Conservation (phyloP, 2,329 filamentous ascomycete genomes). For the Colletotrichum tamarilloi region DNA sequence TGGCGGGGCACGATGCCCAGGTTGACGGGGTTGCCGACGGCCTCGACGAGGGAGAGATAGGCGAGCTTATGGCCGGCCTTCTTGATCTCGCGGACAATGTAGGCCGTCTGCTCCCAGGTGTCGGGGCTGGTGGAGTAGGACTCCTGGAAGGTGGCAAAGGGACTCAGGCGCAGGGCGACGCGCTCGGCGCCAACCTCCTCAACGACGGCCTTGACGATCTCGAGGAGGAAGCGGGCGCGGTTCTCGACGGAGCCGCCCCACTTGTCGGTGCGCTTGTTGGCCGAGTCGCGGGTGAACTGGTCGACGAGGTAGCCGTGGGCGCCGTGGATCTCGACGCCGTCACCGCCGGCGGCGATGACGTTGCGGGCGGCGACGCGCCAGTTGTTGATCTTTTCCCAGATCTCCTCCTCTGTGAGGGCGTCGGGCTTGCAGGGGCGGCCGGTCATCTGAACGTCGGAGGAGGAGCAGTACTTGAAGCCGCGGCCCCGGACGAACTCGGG, state of each 20-base stretch:
- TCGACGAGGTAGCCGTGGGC: conserved; percentile 66
- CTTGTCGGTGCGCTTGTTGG: conserved; percentile 53
- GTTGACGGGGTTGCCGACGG: conserved; percentile 41
- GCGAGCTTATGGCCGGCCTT: conserved; percentile 43
- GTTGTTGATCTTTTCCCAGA: conserved; percentile 66
- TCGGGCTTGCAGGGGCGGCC: conserved; percentile 35
- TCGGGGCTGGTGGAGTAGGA: conserved; percentile 38
- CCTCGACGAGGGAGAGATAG: conserved; percentile 51
- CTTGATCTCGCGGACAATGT: conserved; percentile 43
- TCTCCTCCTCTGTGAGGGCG: conserved; percentile 59
- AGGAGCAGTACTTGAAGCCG: conserved; percentile 43
- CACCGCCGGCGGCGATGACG: conserved; percentile 54
- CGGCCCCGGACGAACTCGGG: conserved; percentile 33
- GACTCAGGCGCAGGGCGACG: conserved; percentile 51
- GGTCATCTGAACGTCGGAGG: conserved; percentile 39
- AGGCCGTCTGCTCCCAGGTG: conserved; percentile 43
- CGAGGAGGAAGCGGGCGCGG: conserved; percentile 62
- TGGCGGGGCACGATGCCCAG: conserved; percentile 33
- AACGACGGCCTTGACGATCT: conserved; percentile 56
- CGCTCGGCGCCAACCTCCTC: conserved; percentile 46
- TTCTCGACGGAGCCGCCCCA: conserved; percentile 66
- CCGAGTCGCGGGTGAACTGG: conserved; percentile 59
- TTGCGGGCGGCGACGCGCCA: conserved; percentile 61
- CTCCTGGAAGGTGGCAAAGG: conserved; percentile 43
- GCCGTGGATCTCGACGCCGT: conserved; percentile 67